Conservation (phyloP, 768 basidiomycete species). For the Chlorophyllum brunneum region DNA sequence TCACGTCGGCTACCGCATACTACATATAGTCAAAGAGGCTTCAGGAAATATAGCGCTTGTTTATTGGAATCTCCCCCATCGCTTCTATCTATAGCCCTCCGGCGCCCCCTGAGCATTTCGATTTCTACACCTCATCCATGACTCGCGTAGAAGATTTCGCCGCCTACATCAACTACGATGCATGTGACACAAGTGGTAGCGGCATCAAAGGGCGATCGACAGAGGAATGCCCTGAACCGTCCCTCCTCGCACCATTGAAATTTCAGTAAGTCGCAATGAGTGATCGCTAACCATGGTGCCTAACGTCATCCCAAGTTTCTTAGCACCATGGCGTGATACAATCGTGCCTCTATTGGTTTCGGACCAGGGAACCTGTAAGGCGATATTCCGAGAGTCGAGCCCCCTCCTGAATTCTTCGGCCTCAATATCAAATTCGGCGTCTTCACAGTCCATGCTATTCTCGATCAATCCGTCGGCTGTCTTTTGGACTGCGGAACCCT, state of each 20-base stretch:
- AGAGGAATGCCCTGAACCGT: neutral
- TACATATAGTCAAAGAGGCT: too few relatives aligned
- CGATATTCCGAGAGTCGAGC: neutral
- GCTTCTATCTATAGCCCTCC: neutral
- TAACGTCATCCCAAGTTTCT: neutral
- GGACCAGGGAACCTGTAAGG: neutral
- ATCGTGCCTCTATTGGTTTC: neutral
- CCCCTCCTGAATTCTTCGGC: neutral
- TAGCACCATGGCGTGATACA: neutral
- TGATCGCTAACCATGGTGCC: neutral
- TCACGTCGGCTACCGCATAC: too few relatives aligned
- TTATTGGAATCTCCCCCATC: too few relatives aligned
- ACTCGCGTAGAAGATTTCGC: neutral
- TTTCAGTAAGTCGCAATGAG: neutral
- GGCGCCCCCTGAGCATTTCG: too few relatives aligned
- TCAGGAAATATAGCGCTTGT: too few relatives aligned
- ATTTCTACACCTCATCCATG: neutral
- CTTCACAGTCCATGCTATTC: neutral
- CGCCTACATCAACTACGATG: neutral
- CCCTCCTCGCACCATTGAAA: neutral
- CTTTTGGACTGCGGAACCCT: too few relatives aligned
- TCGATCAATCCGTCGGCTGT: neutral
- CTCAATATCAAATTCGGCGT: too few relatives aligned
- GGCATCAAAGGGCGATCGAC: too few relatives aligned
- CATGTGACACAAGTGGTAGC: neutral